phyloP scores from a whole-genome alignment of 164 flowering plant species.

The Piper longum region DNA sequence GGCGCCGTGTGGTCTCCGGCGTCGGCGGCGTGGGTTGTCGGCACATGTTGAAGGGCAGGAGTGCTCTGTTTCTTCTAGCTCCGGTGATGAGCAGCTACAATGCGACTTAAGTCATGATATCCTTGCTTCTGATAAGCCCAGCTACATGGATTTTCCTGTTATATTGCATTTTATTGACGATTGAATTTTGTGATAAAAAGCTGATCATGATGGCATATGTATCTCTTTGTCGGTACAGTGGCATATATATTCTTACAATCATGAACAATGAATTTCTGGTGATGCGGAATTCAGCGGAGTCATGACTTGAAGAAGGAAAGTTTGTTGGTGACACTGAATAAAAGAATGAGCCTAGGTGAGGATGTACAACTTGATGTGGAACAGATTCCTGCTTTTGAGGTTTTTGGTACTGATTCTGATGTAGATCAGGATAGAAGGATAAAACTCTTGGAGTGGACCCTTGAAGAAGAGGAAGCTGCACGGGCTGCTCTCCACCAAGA shows the following conservation, averaged over 20 bases:
- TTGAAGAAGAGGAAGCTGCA: constrained; percentile 58
- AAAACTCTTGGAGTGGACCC: constrained; percentile 41
- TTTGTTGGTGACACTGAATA: constrained; percentile 8
- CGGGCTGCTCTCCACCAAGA: constrained; percentile 44
- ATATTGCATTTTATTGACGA: too few species aligned
- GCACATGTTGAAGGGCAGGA: constrained; percentile 17
- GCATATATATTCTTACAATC: constrained; percentile 1
- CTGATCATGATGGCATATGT: not conserved
- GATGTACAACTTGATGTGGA: constrained; percentile 15
- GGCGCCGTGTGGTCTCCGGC: constrained; percentile 17
- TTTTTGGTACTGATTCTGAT: constrained; percentile 9
- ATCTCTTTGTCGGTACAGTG: not conserved
- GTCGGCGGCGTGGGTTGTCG: constrained; percentile 17
- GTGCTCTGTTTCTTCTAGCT: constrained; percentile 5
- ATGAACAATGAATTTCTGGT: constrained; percentile 18
- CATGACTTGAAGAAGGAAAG: constrained; percentile 10
- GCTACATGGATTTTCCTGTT: not conserved
- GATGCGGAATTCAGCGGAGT: constrained; percentile 14
- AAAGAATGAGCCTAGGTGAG: constrained; percentile 13
- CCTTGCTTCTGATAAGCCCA: not conserved
- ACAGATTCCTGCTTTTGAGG: constrained; percentile 2
- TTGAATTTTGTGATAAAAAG: too few species aligned
- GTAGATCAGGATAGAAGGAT: constrained; percentile 19
- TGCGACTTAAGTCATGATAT: constrained; percentile 4
- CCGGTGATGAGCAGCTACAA: constrained; percentile 5